Base-by-base conservation (phyloP, 192 early-diverging fungal genomes). In the Geosiphon pyriformis region DNA sequence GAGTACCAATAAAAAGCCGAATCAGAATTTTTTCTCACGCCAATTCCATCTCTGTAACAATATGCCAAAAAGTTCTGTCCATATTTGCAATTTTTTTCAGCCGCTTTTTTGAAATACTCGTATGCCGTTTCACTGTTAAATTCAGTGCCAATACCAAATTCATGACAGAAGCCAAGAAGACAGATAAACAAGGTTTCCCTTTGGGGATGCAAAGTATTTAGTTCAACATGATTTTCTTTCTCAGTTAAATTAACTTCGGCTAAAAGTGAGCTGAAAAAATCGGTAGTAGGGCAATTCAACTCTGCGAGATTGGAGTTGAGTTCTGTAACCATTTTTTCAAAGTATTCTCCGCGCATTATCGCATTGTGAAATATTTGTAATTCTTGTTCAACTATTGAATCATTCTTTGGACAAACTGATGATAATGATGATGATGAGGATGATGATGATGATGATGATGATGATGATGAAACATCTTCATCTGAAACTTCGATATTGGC, bases 41-140 rank as follows among this genome's bases (percentile, higher is more conserved):
- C 91, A 60, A 89, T 82, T 6, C 78, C 90, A 72, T 92, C 88
- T 30, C 88, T 86, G 64, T 88, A 94, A 63, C 90, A 94, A 67
- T 85, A 90, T n/a, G 90, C 92, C 12, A 92, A 73, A 68, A 84
- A 84, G 75, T 70, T 85, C 67, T 83, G 79, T 17, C 77, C 53
- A 1, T 55, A 20, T 27, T 20, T 4, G 25, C 20, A 55, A 54
- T 87, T 85, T 53, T 86, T 78, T 37, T 86, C 72, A 0, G 92
- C 88, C 8, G 90, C 84, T 50, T 78, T 76, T 23, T 82, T 71
- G 57, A 90, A 83, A 74, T 88, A 82, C 33, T 79, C 70, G 2
- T 89, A 76, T 4, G 91, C 87, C 65, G 82, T 77, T 53, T 77
- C 65, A 15, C 69, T 55, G 59, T 84, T 74, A 68, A 75, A 77